Conservation (phyloP, 169 alveolate genomes). For the Eimeria necatrix region DNA sequence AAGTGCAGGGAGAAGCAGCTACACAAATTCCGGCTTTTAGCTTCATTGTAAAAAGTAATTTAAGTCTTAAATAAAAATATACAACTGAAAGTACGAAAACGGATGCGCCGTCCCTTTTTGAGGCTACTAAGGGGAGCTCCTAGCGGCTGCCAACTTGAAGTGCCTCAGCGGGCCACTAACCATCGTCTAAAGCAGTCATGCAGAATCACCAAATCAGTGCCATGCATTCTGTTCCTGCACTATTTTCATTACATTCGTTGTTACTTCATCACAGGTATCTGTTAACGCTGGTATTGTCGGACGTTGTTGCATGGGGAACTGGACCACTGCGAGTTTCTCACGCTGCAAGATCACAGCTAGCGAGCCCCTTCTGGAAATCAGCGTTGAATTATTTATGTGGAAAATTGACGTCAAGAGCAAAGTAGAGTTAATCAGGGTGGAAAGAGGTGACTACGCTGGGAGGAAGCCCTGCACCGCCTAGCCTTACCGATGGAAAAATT, state of each 20-base stretch:
- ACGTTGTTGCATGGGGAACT: not conserved
- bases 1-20: too few relatives aligned
- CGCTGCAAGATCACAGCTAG: not conserved
- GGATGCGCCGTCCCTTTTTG: too few relatives aligned
- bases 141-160: slow-evolving; percentile 30
- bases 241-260: not conserved
- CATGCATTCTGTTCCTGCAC: not conserved
- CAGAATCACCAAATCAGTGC: not conserved
- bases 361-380: not conserved
- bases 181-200: not conserved
- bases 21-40: too few relatives aligned
- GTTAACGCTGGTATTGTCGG: not conserved
- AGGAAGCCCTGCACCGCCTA: too few relatives aligned
- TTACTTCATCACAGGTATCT: not conserved
- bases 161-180: not conserved
- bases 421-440: too few relatives aligned
- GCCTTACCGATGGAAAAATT: too few relatives aligned
- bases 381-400: not conserved
- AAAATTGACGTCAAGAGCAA: too few relatives aligned
- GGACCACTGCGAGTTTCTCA: not conserved
- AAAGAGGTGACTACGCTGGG: too few relatives aligned
- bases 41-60: too few relatives aligned
- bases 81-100: too few relatives aligned
- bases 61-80: too few relatives aligned
- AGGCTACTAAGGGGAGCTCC: too few relatives aligned